Percentiles rank a stretch among this genome's conserved stretches.
Conservation (phyloP, 2,329 filamentous ascomycete genomes). For the Verticillium nonalfalfae region DNA sequence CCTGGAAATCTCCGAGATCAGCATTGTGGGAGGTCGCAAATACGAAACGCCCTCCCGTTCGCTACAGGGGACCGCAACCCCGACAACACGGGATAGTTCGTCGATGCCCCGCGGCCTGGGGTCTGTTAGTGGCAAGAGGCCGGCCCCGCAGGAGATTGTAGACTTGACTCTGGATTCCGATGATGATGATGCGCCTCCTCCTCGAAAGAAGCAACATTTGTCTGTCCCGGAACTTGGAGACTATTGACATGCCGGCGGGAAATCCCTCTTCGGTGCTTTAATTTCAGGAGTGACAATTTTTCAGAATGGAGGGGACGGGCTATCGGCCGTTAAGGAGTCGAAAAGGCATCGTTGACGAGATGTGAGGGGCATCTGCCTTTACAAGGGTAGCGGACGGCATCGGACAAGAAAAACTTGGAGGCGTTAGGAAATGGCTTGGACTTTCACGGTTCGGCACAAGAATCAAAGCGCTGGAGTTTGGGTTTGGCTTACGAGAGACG, state of each 20-base stretch:
- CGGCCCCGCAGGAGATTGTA: slow-evolving; percentile 43
- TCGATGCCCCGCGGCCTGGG: slow-evolving; percentile 26
- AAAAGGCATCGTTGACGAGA: background rate
- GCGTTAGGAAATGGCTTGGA: background rate
- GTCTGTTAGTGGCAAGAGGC: slow-evolving; percentile 38
- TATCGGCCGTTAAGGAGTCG: background rate
- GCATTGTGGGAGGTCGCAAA: slow-evolving; percentile 22
- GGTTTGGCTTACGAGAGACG: background rate
- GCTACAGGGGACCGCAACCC: slow-evolving; percentile 28
- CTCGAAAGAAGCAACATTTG: slow-evolving; percentile 39
- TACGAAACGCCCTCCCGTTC: slow-evolving; percentile 28
- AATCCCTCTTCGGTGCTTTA: too few relatives aligned
- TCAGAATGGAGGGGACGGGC: too few relatives aligned
- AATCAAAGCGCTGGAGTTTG: slow-evolving; percentile 2
- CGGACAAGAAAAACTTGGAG: background rate
- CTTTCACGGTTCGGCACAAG: background rate
- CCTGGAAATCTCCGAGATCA: slow-evolving; percentile 39
- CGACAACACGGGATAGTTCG: slow-evolving; percentile 26
- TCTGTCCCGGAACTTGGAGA: slow-evolving; percentile 2
- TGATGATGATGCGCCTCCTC: slow-evolving; percentile 42
- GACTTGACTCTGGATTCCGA: slow-evolving; percentile 53
- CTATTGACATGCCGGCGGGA: background rate
- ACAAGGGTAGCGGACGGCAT: background rate
- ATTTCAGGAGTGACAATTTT: too few relatives aligned
- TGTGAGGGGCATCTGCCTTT: background rate